Evolutionary conservation across 129 eudicot genomes (phyloP), one percentile per base, ranked within the genome.

Genomic region (Helichrysum umbraculigerum): DNA sequence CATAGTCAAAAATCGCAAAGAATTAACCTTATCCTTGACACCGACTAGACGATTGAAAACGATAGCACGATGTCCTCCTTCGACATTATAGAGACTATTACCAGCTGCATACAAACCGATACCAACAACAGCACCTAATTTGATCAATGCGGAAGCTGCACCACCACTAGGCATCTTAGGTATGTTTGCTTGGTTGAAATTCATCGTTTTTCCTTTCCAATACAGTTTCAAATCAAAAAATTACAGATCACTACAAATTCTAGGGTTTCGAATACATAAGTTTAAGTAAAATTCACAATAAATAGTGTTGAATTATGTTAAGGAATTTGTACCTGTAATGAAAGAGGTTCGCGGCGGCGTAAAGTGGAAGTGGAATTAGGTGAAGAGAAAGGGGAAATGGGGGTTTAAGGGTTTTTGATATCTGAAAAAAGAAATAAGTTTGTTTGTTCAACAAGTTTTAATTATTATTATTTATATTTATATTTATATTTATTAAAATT

Each of bases 61-160:
- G 21, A 88, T 84, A 2, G 94, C 94, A 1, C 94, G 83, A 74
- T 88, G 91, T 68, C 94, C 94, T 68, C 90, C 93, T 37, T 88
- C 93, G 33, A 88, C 93, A 70, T 86, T 86, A 79, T 86, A 88
- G 66, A 88, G 72, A 81, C 93, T 85, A 78, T 83, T 79, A 56
- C 83, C 68, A 25, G 80, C 80, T 30, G 83, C 90, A 71, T 86
- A 86, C 67, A 83, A 39, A 9, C 88, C 90, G 66, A 88, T 56
- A 21, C 84, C 93, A 69, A 76, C 76, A 79, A 88, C 22, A 25
- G 84, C 82, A 59, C 93, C 90, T 33, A 86, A 71, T 82, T 83
- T 88, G 33, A 88, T 28, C 67, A 88, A 72, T 73, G 83, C 85
- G 60, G 90, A 83, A 79, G 87, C 88, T 57, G 86, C 87, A 42